phyloP scores from a whole-genome alignment of 1,139 yeast genomes.

The Suhomyces bolitotheri region DNA sequence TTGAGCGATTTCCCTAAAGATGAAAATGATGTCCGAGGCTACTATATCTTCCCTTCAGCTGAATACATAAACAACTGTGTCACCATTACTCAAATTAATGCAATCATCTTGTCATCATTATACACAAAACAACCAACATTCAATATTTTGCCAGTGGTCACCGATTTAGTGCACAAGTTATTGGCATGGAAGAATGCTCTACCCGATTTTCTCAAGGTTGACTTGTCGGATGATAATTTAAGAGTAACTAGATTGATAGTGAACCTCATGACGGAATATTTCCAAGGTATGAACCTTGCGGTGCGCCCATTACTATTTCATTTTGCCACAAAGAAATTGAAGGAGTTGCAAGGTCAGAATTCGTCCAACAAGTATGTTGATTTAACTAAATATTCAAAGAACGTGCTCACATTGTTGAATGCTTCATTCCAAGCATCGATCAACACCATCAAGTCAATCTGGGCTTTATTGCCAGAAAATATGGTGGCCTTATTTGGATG shows the following conservation, averaged over 20 bases:
- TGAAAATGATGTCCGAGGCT: constrained; percentile 49
- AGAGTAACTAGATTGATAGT: constrained; percentile 68
- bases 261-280: constrained; percentile 81
- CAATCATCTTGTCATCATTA: constrained; percentile 66
- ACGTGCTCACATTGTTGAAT: constrained; percentile 67
- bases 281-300: constrained; percentile 81
- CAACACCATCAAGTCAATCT: constrained; percentile 70
- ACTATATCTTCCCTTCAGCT: constrained; percentile 77
- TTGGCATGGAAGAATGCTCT: constrained; percentile 69
- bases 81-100: constrained; percentile 77
- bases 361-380: constrained; percentile 60
- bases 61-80: constrained; percentile 79
- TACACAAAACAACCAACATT: constrained; percentile 77
- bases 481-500: constrained; percentile 85
- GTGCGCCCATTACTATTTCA: constrained; percentile 80
- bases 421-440: constrained; percentile 85
- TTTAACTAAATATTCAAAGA: constrained; percentile 65
- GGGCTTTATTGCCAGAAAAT: constrained; percentile 72
- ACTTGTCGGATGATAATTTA: constrained; percentile 56
- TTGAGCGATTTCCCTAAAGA: constrained; percentile 54
- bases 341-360: constrained; percentile 45
- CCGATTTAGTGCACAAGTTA: constrained; percentile 67
- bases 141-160: constrained; percentile 72
- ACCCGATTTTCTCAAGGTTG: constrained; percentile 65
- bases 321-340: constrained; percentile 69